These are phyloP conservation scores for Apiospora phragmitis DNA, from an alignment of 2,329 filamentous ascomycete genomes.

Conservation along the genomic window DNA sequence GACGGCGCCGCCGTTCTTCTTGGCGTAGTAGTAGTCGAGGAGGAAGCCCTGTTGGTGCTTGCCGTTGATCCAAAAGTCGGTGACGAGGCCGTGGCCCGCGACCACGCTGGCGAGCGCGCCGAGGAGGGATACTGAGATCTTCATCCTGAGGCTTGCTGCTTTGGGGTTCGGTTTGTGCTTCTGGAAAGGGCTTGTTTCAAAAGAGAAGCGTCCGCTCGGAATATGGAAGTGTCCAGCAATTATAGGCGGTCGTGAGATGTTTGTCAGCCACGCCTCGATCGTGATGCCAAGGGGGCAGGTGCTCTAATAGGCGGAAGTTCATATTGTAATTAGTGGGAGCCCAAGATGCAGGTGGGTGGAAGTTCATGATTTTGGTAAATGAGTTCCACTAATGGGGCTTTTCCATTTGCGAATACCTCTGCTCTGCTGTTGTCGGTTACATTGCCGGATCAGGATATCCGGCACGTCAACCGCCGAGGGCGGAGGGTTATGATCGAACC, in stretches of 20 bases:
- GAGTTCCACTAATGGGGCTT: not conserved
- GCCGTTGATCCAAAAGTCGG: constrained; percentile 49
- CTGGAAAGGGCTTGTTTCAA: not conserved
- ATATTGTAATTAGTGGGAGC: not conserved
- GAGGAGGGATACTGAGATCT: constrained; percentile 22
- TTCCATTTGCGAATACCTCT: not conserved
- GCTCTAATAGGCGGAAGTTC: not conserved
- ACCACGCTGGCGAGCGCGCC: constrained; percentile 27
- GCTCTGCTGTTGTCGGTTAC: not conserved
- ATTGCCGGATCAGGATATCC: not conserved
- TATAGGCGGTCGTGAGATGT: not conserved
- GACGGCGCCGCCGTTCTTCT: constrained; percentile 26
- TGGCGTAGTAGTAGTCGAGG: constrained; percentile 34
- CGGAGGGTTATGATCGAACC: not conserved
- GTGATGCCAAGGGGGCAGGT: not conserved
- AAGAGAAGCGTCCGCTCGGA: no score
- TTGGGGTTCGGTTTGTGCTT: not conserved
- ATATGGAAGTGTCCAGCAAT: no score
- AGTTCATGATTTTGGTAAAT: not conserved
- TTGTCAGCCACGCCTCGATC: not conserved
- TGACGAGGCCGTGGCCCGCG: constrained; percentile 45
- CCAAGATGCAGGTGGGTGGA: not conserved
- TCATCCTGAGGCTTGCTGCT: not conserved
- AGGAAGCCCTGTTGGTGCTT: constrained; percentile 29
- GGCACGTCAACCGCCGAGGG: not conserved